phyloP scores from a whole-genome alignment of 1,139 yeast species.

The Kodamaea sp. region DNA sequence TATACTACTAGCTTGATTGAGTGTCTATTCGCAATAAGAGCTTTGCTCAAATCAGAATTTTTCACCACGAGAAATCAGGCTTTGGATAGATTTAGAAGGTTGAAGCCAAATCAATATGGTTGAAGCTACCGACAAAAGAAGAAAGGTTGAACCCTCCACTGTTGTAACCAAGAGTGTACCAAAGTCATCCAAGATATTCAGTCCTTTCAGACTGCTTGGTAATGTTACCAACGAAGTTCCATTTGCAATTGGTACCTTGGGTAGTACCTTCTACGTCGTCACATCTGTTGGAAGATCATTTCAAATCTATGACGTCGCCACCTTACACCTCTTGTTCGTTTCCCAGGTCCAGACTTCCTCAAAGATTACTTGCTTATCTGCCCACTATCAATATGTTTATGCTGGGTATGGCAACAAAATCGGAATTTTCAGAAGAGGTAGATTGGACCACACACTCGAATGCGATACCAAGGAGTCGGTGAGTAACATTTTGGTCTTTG shows the following conservation, averaged over 20 bases:
- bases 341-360: conserved; percentile 75
- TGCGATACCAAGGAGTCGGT: conserved; percentile 41
- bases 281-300: conserved; percentile 89
- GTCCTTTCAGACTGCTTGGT: conserved; percentile 55
- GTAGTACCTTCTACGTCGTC: conserved; percentile 82
- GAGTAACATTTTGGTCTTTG: conserved; percentile 63
- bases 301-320: conserved; percentile 92
- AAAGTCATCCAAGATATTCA: conserved; percentile 37
- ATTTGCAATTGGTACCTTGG: conserved; percentile 85
- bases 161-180: conserved; percentile 3
- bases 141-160: conserved; percentile 21
- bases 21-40: too few relatives aligned
- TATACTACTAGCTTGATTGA: too few relatives aligned
- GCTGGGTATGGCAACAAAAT: conserved; percentile 73
- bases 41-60: too few relatives aligned
- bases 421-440: conserved; percentile 85
- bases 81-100: too few relatives aligned
- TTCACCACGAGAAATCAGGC: too few relatives aligned
- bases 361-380: conserved; percentile 68
- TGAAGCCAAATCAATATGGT: conserved; percentile 21
- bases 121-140: conserved; percentile 34
- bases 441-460: conserved; percentile 56
- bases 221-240: conserved; percentile 79
- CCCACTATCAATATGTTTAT: conserved; percentile 83
- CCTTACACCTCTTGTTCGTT: conserved; percentile 81